Conservation (phyloP, 1,139 yeast species). For the Lodderomyces theae region DNA sequence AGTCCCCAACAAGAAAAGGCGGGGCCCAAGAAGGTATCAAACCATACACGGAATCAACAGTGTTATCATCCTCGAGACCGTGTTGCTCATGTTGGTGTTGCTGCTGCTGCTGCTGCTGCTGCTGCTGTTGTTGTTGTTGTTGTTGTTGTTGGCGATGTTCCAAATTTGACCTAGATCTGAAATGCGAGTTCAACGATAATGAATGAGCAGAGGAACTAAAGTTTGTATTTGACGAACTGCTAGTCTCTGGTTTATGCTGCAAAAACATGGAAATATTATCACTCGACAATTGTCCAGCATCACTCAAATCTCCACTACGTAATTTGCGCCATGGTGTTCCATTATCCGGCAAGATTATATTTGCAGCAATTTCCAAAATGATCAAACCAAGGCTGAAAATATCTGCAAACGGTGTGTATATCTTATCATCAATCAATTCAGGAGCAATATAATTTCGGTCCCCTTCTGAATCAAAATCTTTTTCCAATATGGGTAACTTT, state of each 20-base stretch:
- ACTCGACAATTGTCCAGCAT: constrained; percentile 82
- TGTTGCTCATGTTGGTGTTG: no score
- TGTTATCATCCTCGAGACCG: not conserved
- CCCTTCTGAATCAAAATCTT: constrained; percentile 85
- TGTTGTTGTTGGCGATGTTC: no score
- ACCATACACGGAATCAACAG: constrained; percentile 18
- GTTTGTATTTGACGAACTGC: constrained; percentile 6
- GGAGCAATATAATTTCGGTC: constrained; percentile 98
- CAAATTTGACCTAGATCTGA: constrained; percentile 1
- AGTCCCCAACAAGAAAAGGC: constrained; percentile 63
- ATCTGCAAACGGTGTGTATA: constrained; percentile 91
- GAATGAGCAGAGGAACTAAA: constrained; percentile 9
- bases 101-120: no score
- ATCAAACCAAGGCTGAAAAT: constrained; percentile 89
- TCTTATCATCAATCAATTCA: constrained; percentile 78
- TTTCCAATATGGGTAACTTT: constrained; percentile 53
- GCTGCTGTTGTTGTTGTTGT: no score
- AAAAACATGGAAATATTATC: constrained; percentile 48
- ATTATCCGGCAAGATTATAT: constrained; percentile 90
- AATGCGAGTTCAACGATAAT: constrained; percentile 10
- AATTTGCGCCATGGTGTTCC: constrained; percentile 97
- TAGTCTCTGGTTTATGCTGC: constrained; percentile 26
- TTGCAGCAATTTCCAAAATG: constrained; percentile 93
- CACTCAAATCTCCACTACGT: constrained; percentile 92
- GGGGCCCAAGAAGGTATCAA: constrained; percentile 81